These are phyloP conservation scores for Parasitella parasitica DNA, from an alignment of 371 early-diverging fungal species.

Conservation along the genomic window DNA sequence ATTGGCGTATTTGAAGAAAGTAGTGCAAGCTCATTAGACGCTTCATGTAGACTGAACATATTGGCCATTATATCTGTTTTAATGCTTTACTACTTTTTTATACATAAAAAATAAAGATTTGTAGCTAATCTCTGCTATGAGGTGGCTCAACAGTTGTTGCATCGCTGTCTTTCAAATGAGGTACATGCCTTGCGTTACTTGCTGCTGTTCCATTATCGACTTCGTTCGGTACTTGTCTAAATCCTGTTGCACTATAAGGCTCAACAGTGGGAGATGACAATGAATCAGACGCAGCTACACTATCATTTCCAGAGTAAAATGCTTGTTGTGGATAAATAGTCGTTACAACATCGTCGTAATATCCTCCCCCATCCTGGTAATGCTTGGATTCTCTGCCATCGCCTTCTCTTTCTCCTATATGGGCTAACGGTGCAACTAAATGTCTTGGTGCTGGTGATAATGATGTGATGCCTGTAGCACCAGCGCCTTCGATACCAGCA, in stretches of 20 bases:
- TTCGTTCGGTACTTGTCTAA: conserved; percentile 19
- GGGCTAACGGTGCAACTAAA: conserved; percentile 7
- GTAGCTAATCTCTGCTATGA: conserved; percentile 4
- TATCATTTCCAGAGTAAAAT: conserved; percentile 8
- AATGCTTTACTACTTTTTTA: neutral
- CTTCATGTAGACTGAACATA: neutral
- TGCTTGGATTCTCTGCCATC: conserved; percentile 10
- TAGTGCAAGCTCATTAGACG: neutral
- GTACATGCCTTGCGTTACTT: conserved; percentile 18
- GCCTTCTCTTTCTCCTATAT: neutral
- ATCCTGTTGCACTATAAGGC: neutral
- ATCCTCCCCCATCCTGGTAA: neutral
- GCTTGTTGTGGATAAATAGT: neutral
- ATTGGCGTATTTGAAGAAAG: conserved; percentile 10
- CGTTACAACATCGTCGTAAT: conserved; percentile 30
- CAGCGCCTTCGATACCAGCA: neutral
- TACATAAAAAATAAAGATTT: neutral
- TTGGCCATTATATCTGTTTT: neutral
- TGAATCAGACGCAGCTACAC: conserved; percentile 12
- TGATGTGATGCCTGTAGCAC: conserved; percentile 5
- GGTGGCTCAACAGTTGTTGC: conserved; percentile 2
- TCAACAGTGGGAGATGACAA: conserved; percentile 9
- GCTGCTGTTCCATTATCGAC: neutral
- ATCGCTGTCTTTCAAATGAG: conserved; percentile 14
- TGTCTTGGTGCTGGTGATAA: conserved; percentile 11